Percentiles rank a stretch among this genome's conserved stretches.
Conservation (phyloP, 768 basidiomycete species). For the Tephrocybe sp. region DNA sequence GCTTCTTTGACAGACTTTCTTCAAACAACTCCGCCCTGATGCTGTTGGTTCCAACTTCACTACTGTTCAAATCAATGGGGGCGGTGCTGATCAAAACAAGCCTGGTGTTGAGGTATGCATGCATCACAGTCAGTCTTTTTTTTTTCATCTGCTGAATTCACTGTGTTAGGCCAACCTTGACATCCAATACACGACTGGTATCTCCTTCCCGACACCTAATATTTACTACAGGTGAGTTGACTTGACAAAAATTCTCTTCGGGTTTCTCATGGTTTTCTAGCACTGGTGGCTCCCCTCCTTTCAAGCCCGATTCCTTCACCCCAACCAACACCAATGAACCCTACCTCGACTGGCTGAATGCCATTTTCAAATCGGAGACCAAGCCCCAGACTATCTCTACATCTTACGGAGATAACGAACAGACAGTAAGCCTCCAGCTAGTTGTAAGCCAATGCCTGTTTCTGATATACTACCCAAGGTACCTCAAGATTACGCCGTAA, state of each 20-base stretch:
- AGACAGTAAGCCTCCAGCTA: conserved; percentile 30
- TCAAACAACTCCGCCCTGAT: conserved; percentile 47
- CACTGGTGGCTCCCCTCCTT: conserved; percentile 65
- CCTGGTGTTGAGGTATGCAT: conserved; percentile 54
- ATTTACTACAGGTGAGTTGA: conserved; percentile 50
- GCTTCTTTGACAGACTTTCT: conserved; percentile 44
- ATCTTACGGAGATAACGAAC: conserved; percentile 65
- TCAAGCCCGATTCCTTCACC: conserved; percentile 46
- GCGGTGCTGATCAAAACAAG: conserved; percentile 47
- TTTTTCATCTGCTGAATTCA: not conserved
- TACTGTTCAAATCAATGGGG: conserved; percentile 49
- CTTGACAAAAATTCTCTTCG: not conserved
- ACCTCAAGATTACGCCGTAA: conserved; percentile 54
- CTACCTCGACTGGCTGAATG: conserved; percentile 67
- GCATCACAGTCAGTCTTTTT: not conserved
- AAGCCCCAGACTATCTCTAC: conserved; percentile 63
- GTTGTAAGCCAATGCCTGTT: too few relatives aligned
- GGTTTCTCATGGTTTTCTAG: conserved; percentile 26
- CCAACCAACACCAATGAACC: conserved; percentile 59
- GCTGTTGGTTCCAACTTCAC: conserved; percentile 43
- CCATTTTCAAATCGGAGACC: conserved; percentile 38
- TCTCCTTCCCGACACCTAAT: conserved; percentile 61
- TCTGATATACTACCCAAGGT: conserved; percentile 31
- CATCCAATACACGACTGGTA: conserved; percentile 61
- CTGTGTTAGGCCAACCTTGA: conserved; percentile 60